Evolutionary conservation across 2,329 filamentous ascomycete species (phyloP).

Genomic region (Xylariaceae sp.): DNA sequence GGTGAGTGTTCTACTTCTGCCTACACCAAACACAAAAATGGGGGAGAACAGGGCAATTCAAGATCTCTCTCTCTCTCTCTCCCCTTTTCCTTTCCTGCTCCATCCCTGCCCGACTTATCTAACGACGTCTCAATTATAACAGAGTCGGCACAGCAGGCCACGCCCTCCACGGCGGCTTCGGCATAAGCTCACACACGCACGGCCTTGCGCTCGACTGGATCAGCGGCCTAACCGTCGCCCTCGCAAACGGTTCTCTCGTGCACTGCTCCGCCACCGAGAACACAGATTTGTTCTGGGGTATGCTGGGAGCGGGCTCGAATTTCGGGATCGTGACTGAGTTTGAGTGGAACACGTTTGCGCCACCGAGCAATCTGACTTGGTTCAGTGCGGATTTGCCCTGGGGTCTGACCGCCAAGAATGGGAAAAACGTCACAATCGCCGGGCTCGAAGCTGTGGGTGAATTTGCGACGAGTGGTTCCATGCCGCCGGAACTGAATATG

Average conservation of each 20-base stretch:
- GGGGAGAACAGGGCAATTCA: too few species aligned
- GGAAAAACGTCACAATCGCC: conserved; percentile 24
- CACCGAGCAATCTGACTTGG: conserved; percentile 29
- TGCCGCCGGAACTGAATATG: conserved; percentile 41
- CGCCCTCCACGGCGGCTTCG: conserved; percentile 35
- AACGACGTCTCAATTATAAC: too few species aligned
- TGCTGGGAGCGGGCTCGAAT: conserved; percentile 32
- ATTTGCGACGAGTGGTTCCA: conserved; percentile 27
- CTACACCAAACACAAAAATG: too few species aligned
- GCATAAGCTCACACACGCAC: conserved; percentile 39
- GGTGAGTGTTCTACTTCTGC: conserved; percentile 32
- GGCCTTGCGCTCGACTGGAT: conserved; percentile 45
- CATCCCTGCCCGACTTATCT: too few species aligned
- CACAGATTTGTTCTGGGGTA: conserved; percentile 32
- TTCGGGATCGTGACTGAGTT: conserved; percentile 31
- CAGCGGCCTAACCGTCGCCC: conserved; percentile 28
- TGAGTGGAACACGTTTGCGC: conserved; percentile 30
- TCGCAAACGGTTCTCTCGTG: conserved; percentile 30
- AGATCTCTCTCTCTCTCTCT: too few species aligned
- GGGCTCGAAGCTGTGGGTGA: conserved; percentile 47
- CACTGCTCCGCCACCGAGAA: conserved; percentile 29
- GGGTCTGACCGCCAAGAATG: too few species aligned
- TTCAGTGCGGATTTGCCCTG: conserved; percentile 27
- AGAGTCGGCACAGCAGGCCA: conserved; percentile 37
- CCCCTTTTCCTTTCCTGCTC: too few species aligned